Base-by-base conservation (phyloP, 805 yeast genomes). In the Pichia insulana region DNA sequence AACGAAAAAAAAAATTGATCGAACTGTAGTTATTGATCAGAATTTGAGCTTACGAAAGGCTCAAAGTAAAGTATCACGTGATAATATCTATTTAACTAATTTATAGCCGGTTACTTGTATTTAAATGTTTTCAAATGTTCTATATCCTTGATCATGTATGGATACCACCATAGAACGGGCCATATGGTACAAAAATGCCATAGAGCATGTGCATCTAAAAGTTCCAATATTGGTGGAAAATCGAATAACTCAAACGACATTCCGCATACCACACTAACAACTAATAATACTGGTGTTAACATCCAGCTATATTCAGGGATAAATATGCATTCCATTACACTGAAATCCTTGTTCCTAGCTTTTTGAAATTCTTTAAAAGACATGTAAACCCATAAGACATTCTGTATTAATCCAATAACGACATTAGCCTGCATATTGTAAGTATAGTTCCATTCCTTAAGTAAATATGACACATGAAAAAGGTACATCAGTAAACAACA, bases 361-460 rank as follows among this genome's bases (percentile, higher is more conserved):
- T 49, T 47, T 3, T 46, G 42, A 41, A 63, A 66, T 2, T 65
- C 48, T 40, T 55, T 16, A 58, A 62, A 20, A 10, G 70, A 55
- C 43, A 62, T 62, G 48, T 51, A 58, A 10, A 62, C 54, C 80
- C 80, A 76, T 28, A 70, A 55, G 2, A 72, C 47, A 58, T 88
- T 83, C 53, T 90, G 97, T 5, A 80, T 47, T 3, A 88, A 43
- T 0, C 97, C 98, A 40, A 87, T 73, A 0, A 72, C 59, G 2
- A 92, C 79, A 54, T 92, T 90, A 22, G 92, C 95, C 49, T 75
- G 72, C 97, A 92, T 90, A 63, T 90, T 90, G 60, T 92, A 92
- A 2, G 94, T 80, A 62, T 90, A 90, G 44, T 87, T 83, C 90
- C 96, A 90, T 50, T 81, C 82, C 10, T 73, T 58, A 12, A 73